A percentile compares a stretch with the other conserved stretches of the same genome.
phyloP scores from a whole-genome alignment of 495 filamentous ascomycete genomes.

The Lophiostoma macrostomum region DNA sequence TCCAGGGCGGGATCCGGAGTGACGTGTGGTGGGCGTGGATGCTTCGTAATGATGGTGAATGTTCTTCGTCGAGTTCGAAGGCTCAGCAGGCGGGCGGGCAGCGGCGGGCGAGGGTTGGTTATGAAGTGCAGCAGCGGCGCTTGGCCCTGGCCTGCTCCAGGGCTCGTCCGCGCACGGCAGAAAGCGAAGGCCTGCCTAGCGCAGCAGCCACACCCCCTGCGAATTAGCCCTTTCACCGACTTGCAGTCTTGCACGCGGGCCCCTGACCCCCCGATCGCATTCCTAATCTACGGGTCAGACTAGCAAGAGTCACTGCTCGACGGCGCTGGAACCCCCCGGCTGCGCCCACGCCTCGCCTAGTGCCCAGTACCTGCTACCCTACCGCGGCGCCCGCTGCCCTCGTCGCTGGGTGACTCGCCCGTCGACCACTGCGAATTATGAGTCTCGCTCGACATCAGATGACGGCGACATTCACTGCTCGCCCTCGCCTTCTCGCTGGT shows the following conservation, averaged over 20 bases:
- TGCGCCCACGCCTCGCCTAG: too few species aligned
- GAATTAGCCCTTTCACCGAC: slow-evolving; percentile 10
- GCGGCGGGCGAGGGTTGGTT: slow-evolving; percentile 6
- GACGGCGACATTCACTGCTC: too few species aligned
- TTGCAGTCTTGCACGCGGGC: not conserved
- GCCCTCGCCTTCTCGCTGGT: too few species aligned
- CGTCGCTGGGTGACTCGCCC: too few species aligned
- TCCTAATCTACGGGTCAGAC: slow-evolving; percentile 24
- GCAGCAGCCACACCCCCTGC: slow-evolving; percentile 1
- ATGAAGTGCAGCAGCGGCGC: not conserved
- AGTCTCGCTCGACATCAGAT: too few species aligned
- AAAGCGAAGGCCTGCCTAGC: not conserved
- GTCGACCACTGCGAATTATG: too few species aligned
- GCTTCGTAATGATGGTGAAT: slow-evolving; percentile 26
- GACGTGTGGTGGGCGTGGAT: slow-evolving; percentile 15
- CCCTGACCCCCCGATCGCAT: slow-evolving; percentile 27
- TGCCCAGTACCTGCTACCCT: too few species aligned
- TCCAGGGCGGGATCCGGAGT: slow-evolving; percentile 22
- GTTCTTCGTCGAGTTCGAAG: slow-evolving; percentile 8
- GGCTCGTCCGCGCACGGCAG: not conserved
- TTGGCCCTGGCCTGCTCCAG: too few species aligned
- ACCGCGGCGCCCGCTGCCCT: too few species aligned
- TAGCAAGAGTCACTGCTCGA: slow-evolving; percentile 4
- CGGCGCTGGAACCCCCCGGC: not conserved
- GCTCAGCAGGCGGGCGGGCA: not conserved